Conservation (phyloP, 1,139 yeast genomes). For the Geotrichum australiense region DNA sequence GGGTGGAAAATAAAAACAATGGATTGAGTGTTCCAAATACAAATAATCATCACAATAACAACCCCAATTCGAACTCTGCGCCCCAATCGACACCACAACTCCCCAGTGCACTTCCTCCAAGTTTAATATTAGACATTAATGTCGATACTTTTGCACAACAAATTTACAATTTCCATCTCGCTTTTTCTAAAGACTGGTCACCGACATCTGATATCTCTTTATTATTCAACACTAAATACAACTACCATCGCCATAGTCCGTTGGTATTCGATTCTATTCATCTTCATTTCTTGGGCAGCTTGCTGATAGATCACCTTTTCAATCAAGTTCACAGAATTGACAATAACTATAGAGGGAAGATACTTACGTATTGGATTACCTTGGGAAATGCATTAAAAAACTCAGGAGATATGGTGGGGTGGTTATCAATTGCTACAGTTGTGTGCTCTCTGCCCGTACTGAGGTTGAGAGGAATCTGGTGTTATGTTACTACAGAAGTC, state of each 20-base stretch:
- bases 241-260: constrained; percentile 46
- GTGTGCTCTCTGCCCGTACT: constrained; percentile 78
- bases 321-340: constrained; percentile 22
- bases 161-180: constrained; percentile 34
- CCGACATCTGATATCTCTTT: constrained; percentile 60
- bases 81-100: constrained; percentile 8
- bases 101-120: constrained; percentile 29
- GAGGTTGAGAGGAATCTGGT: constrained; percentile 72
- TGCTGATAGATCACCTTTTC: constrained; percentile 67
- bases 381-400: constrained; percentile 73
- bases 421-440: constrained; percentile 85
- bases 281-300: constrained; percentile 69
- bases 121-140: constrained; percentile 31
- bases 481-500: constrained; percentile 54
- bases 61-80: constrained; percentile 11
- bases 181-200: constrained; percentile 52
- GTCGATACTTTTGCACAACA: constrained; percentile 33
- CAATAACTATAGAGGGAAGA: constrained; percentile 48
- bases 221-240: constrained; percentile 40
- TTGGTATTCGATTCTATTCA: constrained; percentile 64
- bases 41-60: constrained; percentile 7
- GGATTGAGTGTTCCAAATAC: constrained; percentile 10
- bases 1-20: constrained; percentile 19
- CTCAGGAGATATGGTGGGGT: constrained; percentile 88
- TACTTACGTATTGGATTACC: constrained; percentile 79